A percentile compares a stretch with the other conserved stretches of the same genome.
Evolutionary conservation across 306 rosid species (phyloP).

Genomic region (Cucumis hystrix): DNA sequence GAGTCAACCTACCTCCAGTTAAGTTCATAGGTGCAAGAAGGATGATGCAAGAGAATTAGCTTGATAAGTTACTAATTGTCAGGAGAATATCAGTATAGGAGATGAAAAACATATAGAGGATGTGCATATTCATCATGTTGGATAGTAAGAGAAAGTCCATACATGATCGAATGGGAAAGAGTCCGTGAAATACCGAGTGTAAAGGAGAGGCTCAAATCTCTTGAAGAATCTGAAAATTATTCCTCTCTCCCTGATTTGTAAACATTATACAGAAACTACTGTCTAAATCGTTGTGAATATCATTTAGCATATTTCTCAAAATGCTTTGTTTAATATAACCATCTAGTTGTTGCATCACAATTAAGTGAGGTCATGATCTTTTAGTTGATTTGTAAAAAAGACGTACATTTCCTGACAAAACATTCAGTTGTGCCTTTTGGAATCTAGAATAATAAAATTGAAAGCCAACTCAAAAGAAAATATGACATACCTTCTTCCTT

Average conservation of each 20-base stretch:
- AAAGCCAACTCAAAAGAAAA: neutral
- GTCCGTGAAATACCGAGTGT: neutral
- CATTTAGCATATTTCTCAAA: neutral
- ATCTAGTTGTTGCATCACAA: neutral
- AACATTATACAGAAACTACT: neutral
- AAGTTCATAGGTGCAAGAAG: neutral
- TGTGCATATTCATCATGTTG: neutral
- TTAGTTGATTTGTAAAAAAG: neutral
- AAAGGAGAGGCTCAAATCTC: neutral
- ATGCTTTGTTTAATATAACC: neutral
- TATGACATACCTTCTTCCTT: slow-evolving; percentile 54
- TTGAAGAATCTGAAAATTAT: neutral
- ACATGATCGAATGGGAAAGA: neutral
- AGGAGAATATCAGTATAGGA: neutral
- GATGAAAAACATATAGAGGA: neutral
- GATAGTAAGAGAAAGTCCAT: neutral
- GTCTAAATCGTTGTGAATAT: neutral
- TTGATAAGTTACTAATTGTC: neutral
- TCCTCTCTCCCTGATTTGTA: neutral
- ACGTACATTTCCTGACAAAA: neutral
- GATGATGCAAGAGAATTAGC: neutral
- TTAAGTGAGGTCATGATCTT: neutral
- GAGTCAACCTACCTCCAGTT: neutral
- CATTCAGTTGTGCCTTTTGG: neutral
- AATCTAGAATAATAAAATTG: neutral